Conservation (phyloP, 106 monocot genomes). For the Dendrobium catenatum region DNA sequence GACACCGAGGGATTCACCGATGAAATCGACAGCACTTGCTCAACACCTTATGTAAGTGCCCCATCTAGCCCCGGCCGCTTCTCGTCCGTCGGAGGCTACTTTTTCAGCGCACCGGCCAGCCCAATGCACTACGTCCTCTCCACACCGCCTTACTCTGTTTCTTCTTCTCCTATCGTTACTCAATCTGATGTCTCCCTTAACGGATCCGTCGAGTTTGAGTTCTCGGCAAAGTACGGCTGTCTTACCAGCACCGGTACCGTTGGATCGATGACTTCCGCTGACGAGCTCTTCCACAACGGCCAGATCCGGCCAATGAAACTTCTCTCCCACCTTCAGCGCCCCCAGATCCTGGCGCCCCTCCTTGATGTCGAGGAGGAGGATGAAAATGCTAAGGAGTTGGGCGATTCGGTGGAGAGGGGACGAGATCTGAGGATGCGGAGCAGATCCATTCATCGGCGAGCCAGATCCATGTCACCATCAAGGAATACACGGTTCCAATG, state of each 20-base stretch:
- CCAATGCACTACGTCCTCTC: slow-evolving; percentile 58
- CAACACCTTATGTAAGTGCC: slow-evolving; percentile 50
- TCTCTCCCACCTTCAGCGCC: slow-evolving; percentile 45
- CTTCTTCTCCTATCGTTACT: neutral
- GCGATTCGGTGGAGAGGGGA: slow-evolving; percentile 16
- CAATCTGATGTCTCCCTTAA: slow-evolving; percentile 1
- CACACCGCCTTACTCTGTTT: slow-evolving; percentile 8
- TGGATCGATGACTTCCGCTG: slow-evolving; percentile 71
- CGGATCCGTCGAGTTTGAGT: slow-evolving; percentile 46
- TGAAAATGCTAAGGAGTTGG: slow-evolving; percentile 15
- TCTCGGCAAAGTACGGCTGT: slow-evolving; percentile 12
- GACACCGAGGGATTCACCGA: neutral
- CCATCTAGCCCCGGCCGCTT: slow-evolving; percentile 51
- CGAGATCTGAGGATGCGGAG: slow-evolving; percentile 64
- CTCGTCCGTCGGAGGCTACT: slow-evolving; percentile 24
- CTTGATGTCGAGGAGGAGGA: slow-evolving; percentile 44
- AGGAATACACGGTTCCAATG: slow-evolving; percentile 38
- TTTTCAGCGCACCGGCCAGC: slow-evolving; percentile 61
- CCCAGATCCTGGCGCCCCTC: slow-evolving; percentile 41
- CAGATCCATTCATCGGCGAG: slow-evolving; percentile 64
- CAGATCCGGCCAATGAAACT: slow-evolving; percentile 78
- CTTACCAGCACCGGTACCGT: slow-evolving; percentile 2
- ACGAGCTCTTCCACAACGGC: slow-evolving; percentile 79
- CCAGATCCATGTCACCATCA: slow-evolving; percentile 91
- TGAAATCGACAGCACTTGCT: slow-evolving; percentile 22